Base-by-base conservation (phyloP, 768 basidiomycete species). In the Mycena maculata region DNA sequence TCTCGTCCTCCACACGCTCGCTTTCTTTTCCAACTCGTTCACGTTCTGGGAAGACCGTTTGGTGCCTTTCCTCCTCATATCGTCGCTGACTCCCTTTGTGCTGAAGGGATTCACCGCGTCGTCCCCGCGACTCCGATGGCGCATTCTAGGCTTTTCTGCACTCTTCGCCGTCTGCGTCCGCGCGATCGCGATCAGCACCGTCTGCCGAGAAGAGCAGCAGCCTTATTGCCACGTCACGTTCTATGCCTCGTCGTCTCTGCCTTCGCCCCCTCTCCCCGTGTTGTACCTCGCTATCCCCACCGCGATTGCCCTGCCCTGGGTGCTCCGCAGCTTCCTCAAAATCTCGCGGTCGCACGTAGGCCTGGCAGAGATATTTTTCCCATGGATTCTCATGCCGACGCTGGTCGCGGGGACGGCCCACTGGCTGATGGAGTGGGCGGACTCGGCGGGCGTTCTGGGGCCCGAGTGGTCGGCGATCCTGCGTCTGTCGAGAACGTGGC, bases 21-120 rank as follows among this genome's bases (percentile, higher is more conserved):
- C 91, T 9, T 97, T 97, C 78, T 86, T 91, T 18, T 97, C 96
- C 27, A 99, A 99, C 81, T 98, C 96, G 0, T 97, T 94, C 82
- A 94, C 93, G n/a, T 87, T 99, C 77, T 98, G 96, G 95, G 98
- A 99, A 85, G 96, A 98, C 76, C 86, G 87, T 33, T 82, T 94
- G 60, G 83, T 92, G 13, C 87, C 89, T 10, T 96, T 90, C 84
- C 85, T 99, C 59, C 80, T 90, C 65, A 75, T 90, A 47, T 87
- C 86, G 39, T 92, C 88, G 33, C 79, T 95, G 39, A 78, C 88
- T 13, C 89, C 90, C 0, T 82, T 80, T 64, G 79, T 92, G 66
- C 73, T 92, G 33, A 83, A 82, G 52, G 91, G 92, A 0, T 79
- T 94, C 60, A 79, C 86, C 0, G 91, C 93, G 0, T 91, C 93